These are phyloP conservation scores for Penicillium verhagenii DNA, from an alignment of 495 filamentous ascomycete species.

Conservation along the genomic window DNA sequence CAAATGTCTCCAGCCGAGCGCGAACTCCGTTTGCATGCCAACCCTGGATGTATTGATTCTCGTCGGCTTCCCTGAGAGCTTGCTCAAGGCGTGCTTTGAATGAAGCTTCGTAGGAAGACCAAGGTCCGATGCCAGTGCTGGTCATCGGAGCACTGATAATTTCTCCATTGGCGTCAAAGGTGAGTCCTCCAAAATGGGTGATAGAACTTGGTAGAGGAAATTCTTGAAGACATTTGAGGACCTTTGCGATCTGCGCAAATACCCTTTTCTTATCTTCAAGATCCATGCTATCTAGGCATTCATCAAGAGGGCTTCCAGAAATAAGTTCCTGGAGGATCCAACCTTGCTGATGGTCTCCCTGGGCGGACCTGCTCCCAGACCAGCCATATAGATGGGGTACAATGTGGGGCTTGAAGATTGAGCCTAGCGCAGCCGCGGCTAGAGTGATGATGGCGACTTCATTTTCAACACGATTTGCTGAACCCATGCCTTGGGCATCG, in stretches of 20 bases:
- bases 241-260: neutral
- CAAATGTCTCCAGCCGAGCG: slow-evolving; percentile 24
- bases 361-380: neutral
- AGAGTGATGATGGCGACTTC: neutral
- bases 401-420: neutral
- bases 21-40: slow-evolving; percentile 18
- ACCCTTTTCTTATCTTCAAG: neutral
- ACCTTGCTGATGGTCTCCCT: neutral
- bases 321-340: neutral
- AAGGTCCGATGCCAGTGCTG: neutral
- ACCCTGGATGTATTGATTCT: slow-evolving; percentile 26
- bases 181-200: neutral
- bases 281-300: neutral
- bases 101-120: neutral
- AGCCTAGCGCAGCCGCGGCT: neutral
- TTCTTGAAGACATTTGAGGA: neutral
- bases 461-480: neutral
- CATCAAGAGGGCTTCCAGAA: neutral
- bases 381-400: neutral
- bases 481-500: neutral
- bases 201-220: neutral
- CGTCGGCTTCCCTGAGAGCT: slow-evolving; percentile 14
- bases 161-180: neutral
- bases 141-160: neutral
- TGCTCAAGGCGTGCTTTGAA: neutral